Conservation (phyloP, 2,329 filamentous ascomycete species). For the Diplodia mutila region DNA sequence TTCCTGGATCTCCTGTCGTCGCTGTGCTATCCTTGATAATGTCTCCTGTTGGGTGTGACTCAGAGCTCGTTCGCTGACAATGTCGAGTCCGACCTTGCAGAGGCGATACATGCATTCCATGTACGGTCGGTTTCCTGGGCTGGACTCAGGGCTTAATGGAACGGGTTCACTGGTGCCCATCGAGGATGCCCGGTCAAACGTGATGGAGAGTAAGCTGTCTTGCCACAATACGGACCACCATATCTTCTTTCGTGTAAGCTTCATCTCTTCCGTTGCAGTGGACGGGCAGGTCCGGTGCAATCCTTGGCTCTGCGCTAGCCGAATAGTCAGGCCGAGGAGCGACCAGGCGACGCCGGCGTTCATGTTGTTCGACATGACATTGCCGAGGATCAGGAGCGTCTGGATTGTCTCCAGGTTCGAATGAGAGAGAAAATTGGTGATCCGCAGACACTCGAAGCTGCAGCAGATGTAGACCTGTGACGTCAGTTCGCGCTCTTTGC, state of each 20-base stretch:
- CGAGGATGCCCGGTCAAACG: constrained; percentile 63
- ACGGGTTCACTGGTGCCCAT: constrained; percentile 57
- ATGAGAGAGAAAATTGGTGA: constrained; percentile 66
- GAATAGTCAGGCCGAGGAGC: constrained; percentile 61
- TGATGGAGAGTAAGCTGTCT: constrained; percentile 65
- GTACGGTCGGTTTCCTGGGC: constrained; percentile 56
- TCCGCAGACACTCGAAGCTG: constrained; percentile 66
- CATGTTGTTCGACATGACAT: constrained; percentile 66
- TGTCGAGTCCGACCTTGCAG: constrained; percentile 62
- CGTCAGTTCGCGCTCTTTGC: constrained; percentile 64
- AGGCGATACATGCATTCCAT: constrained; percentile 62
- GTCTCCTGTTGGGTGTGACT: constrained; percentile 57
- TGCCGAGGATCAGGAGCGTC: constrained; percentile 64
- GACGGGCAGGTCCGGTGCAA: constrained; percentile 62
- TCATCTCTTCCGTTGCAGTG: constrained; percentile 53
- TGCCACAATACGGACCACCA: constrained; percentile 68
- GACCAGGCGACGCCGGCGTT: constrained; percentile 68
- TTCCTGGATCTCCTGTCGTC: constrained; percentile 60
- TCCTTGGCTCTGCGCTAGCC: constrained; percentile 64
- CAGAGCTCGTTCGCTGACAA: constrained; percentile 60
- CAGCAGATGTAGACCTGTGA: constrained; percentile 69
- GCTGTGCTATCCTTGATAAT: constrained; percentile 58
- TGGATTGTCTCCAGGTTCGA: constrained; percentile 65
- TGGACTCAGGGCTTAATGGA: constrained; percentile 46
- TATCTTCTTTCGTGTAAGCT: constrained; percentile 44